A percentile compares a stretch with the other conserved stretches of the same genome.
Conservation (phyloP, 805 yeast genomes). For the Suhomyces sp. region DNA sequence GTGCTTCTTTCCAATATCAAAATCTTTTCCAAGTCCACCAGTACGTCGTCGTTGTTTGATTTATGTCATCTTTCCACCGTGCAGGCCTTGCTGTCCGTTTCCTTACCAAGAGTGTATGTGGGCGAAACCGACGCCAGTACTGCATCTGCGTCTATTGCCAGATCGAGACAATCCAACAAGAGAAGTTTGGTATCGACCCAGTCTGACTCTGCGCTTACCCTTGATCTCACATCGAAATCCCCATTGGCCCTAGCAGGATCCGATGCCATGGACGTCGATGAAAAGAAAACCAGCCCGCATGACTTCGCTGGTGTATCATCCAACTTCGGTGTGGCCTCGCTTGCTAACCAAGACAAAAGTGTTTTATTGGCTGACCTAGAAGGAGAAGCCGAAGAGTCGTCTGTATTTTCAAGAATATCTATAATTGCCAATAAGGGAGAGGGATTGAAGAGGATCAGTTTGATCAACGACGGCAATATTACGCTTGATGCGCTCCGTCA, state of each 20-base stretch:
- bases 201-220: constrained; percentile 41
- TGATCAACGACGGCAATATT: constrained; percentile 38
- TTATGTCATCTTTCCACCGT: constrained; percentile 67
- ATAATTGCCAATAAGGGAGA: constrained; percentile 33
- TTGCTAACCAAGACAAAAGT: constrained; percentile 27
- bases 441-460: constrained; percentile 11
- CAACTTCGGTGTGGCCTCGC: constrained; percentile 58
- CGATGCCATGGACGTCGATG: constrained; percentile 3
- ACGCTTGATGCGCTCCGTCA: constrained; percentile 45
- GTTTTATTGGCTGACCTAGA: constrained; percentile 70
- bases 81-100: constrained; percentile 55
- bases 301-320: constrained; percentile 42
- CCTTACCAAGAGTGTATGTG: constrained; percentile 60
- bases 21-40: constrained; percentile 74
- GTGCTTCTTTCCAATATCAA: constrained; percentile 71
- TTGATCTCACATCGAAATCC: constrained; percentile 46
- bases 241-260: constrained; percentile 31
- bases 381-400: constrained; percentile 78
- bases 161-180: constrained; percentile 36
- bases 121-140: constrained; percentile 45
- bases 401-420: constrained; percentile 52
- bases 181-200: constrained; percentile 47
- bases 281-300: not conserved
- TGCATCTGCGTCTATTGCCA: constrained; percentile 49
- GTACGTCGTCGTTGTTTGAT: constrained; percentile 61